Evolutionary conservation across 2,329 filamentous ascomycete species (phyloP).

Genomic region (Clonostachys rhizophaga): DNA sequence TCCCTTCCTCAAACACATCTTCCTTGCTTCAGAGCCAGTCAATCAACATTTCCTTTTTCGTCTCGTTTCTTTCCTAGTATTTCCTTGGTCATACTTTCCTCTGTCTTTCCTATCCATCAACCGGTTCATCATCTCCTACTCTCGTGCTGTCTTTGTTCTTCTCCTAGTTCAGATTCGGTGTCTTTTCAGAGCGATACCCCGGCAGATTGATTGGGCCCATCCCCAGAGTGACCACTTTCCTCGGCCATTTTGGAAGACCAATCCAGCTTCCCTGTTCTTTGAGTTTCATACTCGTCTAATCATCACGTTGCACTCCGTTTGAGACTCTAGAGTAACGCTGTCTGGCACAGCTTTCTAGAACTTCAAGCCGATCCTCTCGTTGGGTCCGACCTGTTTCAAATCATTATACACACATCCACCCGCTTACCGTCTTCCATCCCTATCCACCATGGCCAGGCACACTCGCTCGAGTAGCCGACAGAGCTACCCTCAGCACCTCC

Average conservation of each 20-base stretch:
- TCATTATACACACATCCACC: conserved; percentile 2
- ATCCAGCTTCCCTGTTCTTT: neutral
- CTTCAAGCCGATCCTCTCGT: conserved; percentile 1
- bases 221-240: conserved; percentile 10
- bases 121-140: conserved; percentile 10
- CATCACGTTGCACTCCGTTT: neutral
- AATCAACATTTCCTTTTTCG: conserved; percentile 9
- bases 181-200: conserved; percentile 2
- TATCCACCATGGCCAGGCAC: conserved; percentile 31
- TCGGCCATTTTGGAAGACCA: conserved; percentile 3
- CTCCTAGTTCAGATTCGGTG: conserved; percentile 2
- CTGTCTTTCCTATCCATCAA: conserved; percentile 11
- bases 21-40: conserved; percentile 7
- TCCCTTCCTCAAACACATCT: conserved; percentile 10
- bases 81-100: conserved; percentile 13
- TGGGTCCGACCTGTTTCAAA: conserved; percentile 3
- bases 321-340: too few relatives aligned
- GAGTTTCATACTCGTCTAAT: conserved; percentile 5
- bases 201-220: conserved; percentile 1
- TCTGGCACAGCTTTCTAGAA: neutral
- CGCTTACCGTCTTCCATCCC: conserved; percentile 1
- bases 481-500: conserved; percentile 32
- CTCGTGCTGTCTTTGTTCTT: conserved; percentile 4
- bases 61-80: conserved; percentile 15
- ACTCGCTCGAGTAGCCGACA: conserved; percentile 11